Evolutionary conservation across 768 basidiomycete genomes (phyloP).

Genomic region (Auriscalpium orientale): DNA sequence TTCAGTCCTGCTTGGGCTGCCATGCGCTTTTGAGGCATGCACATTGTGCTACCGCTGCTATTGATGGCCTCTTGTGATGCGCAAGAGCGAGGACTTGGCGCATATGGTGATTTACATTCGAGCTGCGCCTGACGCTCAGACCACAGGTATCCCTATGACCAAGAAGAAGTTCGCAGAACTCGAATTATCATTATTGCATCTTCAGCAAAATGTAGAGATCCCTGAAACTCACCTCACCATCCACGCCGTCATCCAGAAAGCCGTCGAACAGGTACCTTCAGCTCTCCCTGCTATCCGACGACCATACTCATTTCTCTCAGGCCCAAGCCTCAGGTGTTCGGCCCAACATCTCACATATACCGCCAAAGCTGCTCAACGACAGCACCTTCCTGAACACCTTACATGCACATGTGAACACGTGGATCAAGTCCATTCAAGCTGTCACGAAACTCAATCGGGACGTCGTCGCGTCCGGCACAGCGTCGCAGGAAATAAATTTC

Average conservation of each 20-base stretch:
- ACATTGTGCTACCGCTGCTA: too few relatives aligned
- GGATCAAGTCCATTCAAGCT: slow-evolving; percentile 97
- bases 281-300: neutral
- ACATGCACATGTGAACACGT: slow-evolving; percentile 89
- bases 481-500: slow-evolving; percentile 98
- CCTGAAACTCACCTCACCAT: slow-evolving; percentile 92
- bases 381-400: slow-evolving; percentile 88
- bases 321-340: slow-evolving; percentile 47
- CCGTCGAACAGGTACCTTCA: slow-evolving; percentile 55
- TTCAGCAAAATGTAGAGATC: slow-evolving; percentile 99
- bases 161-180: slow-evolving; percentile 99
- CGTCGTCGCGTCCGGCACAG: slow-evolving; percentile 86
- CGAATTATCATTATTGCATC: slow-evolving; percentile 85
- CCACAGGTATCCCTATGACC: slow-evolving; percentile 83
- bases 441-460: slow-evolving; percentile 95
- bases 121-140: neutral
- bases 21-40: too few relatives aligned
- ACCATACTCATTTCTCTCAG: neutral
- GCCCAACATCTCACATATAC: slow-evolving; percentile 72
- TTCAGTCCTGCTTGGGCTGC: neutral
- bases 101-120: neutral
- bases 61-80: neutral
- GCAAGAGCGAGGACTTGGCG: neutral
- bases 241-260: slow-evolving; percentile 81
- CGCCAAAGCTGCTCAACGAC: slow-evolving; percentile 71